phyloP scores from a whole-genome alignment of 768 basidiomycete genomes.

The Rossbeevera mucosa region DNA sequence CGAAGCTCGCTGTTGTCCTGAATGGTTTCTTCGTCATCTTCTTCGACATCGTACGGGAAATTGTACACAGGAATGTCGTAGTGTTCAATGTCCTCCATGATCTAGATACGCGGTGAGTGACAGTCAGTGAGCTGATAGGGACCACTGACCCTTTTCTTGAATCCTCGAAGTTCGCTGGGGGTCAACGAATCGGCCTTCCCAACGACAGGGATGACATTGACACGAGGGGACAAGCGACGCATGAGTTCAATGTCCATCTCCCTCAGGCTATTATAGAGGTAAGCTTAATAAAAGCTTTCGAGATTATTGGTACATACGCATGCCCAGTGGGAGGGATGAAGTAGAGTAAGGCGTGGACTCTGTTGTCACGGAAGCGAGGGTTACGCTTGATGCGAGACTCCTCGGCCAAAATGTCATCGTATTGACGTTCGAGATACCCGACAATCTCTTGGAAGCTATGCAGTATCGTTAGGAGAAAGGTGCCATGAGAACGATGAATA shows the following conservation, averaged over 20 bases:
- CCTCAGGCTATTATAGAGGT: constrained; percentile 54
- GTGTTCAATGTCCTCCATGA: constrained; percentile 99
- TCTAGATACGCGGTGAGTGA: constrained; percentile 42
- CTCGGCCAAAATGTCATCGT: constrained; percentile 97
- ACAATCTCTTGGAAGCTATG: constrained; percentile 94
- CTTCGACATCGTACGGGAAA: constrained; percentile 98
- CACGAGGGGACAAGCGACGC: constrained; percentile 94
- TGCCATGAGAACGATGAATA: constrained; percentile 17
- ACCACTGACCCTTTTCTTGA: constrained; percentile 82
- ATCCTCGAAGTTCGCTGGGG: constrained; percentile 85
- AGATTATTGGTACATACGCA: constrained; percentile 53
- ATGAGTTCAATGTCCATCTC: constrained; percentile 99
- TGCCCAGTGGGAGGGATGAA: constrained; percentile 99
- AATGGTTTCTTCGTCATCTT: constrained; percentile 98
- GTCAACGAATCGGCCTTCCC: constrained; percentile 97
- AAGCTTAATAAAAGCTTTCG: neutral
- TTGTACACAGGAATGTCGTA: constrained; percentile 99
- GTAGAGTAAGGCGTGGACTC: constrained; percentile 93
- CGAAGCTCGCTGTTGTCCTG: constrained; percentile 95
- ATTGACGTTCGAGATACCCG: constrained; percentile 95
- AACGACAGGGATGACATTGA: constrained; percentile 97
- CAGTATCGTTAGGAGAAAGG: constrained; percentile 3
- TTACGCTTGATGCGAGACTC: constrained; percentile 99
- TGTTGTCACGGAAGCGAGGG: constrained; percentile 97
- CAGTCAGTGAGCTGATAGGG: neutral